phyloP scores from a whole-genome alignment of 1,284 basidiomycete species.

The Tilletia walkeri region DNA sequence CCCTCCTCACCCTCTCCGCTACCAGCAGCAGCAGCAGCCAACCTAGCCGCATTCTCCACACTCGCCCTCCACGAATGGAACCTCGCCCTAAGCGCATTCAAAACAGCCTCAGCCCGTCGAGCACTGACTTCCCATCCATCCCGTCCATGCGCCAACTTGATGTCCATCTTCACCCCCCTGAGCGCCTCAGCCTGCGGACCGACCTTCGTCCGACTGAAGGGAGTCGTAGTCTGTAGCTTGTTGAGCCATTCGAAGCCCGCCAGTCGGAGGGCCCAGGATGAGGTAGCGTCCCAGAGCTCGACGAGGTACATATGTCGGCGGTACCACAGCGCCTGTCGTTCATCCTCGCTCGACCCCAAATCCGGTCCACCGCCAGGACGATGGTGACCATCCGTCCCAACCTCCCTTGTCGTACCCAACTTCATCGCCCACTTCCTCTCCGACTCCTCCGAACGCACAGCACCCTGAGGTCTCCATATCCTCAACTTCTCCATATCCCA shows the following conservation, averaged over 20 bases:
- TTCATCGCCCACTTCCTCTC: background rate
- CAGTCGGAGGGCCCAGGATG: background rate
- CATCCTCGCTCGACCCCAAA: background rate
- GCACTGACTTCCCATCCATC: background rate
- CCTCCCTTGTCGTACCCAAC: background rate
- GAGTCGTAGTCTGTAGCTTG: background rate
- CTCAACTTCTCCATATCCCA: background rate
- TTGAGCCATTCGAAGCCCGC: background rate
- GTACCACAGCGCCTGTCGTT: background rate
- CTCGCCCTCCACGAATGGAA: background rate
- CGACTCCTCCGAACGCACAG: background rate
- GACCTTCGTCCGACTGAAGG: background rate
- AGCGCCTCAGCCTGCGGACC: background rate
- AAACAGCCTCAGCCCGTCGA: background rate
- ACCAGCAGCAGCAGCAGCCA: background rate
- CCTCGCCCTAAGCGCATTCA: background rate
- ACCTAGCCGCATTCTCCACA: background rate
- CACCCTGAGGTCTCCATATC: background rate
- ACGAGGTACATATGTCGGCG: constrained; percentile 1
- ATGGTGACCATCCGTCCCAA: background rate
- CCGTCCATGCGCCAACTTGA: background rate
- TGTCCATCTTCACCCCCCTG: background rate
- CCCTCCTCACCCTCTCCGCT: background rate
- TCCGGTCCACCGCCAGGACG: background rate
- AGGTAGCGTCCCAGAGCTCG: background rate